Percentiles rank a stretch among this genome's conserved stretches.
Evolutionary conservation across 495 filamentous ascomycete species (phyloP).

Genomic region (Daldinia concentrica): DNA sequence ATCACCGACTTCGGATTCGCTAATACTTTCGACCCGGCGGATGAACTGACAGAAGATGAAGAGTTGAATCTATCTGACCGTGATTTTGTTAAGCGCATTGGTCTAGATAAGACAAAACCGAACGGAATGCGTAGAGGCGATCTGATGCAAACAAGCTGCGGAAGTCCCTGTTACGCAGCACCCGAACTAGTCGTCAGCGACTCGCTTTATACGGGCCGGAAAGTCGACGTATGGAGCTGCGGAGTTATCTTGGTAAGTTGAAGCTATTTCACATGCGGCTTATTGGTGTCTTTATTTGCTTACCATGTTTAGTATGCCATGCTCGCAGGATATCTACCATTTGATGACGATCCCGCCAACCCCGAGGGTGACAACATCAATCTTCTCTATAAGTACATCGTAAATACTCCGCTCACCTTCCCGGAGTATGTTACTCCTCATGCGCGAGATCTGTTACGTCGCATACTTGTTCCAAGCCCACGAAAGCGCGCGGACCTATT

Average conservation of each 20-base stretch:
- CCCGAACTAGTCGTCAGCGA: constrained; percentile 98
- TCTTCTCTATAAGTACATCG: constrained; percentile 98
- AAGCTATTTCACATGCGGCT: background rate
- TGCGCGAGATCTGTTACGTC: constrained; percentile 87
- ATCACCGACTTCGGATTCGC: constrained; percentile 99
- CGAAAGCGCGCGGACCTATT: constrained; percentile 95
- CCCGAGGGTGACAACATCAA: constrained; percentile 99
- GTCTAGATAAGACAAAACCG: constrained; percentile 70
- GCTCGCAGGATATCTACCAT: constrained; percentile 98
- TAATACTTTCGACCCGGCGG: constrained; percentile 91
- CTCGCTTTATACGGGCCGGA: constrained; percentile 94
- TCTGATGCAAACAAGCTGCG: constrained; percentile 84
- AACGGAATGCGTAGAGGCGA: constrained; percentile 72
- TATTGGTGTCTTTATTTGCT: constrained; percentile 38
- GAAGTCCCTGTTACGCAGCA: constrained; percentile 92
- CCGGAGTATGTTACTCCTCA: constrained; percentile 99
- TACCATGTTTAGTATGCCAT: constrained; percentile 83
- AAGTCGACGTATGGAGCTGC: constrained; percentile 99
- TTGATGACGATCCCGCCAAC: constrained; percentile 98
- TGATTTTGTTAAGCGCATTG: constrained; percentile 81
- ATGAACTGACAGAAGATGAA: constrained; percentile 89
- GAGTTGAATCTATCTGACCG: constrained; percentile 86
- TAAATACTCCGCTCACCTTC: constrained; percentile 95
- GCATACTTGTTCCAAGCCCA: constrained; percentile 96
- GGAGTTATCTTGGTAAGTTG: constrained; percentile 93